Conservation (phyloP, 306 rosid species). For the Trichosanthes truncata region DNA sequence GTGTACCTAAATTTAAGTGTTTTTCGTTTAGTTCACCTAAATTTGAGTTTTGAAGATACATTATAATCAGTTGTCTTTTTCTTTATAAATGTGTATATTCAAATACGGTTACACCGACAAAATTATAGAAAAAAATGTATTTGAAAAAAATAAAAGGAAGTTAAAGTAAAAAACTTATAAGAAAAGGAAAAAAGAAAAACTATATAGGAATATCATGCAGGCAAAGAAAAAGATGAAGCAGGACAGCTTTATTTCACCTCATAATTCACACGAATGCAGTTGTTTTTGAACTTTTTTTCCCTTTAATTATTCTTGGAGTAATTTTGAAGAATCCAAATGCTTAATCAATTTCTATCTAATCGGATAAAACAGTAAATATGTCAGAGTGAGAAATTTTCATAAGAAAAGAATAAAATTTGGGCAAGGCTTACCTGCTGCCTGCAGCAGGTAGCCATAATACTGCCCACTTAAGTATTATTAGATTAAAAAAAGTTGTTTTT, state of each 20-base stretch:
- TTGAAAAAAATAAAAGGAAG: background rate
- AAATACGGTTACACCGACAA: background rate
- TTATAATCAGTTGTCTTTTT: background rate
- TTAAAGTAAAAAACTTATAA: background rate
- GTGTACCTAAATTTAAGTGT: background rate
- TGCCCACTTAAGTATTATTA: too few relatives aligned
- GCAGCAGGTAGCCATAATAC: too few relatives aligned
- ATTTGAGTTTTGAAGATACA: background rate
- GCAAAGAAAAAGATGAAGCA: background rate
- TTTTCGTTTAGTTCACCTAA: background rate
- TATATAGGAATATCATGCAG: background rate
- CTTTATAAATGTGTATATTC: background rate
- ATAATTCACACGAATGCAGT: slow-evolving; percentile 6
- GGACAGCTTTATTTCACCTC: slow-evolving; percentile 8
- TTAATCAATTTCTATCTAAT: background rate
- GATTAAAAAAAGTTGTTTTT: too few relatives aligned
- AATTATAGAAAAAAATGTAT: background rate
- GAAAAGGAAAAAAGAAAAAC: background rate
- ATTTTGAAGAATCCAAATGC: slow-evolving; percentile 5
- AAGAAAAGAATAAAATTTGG: background rate
- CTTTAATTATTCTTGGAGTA: slow-evolving; percentile 6
- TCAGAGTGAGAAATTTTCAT: background rate
- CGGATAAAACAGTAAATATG: background rate
- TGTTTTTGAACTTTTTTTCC: background rate
- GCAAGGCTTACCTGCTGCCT: too few relatives aligned